Base-by-base conservation (phyloP, 306 rosid species). In the Quercus ilex region DNA sequence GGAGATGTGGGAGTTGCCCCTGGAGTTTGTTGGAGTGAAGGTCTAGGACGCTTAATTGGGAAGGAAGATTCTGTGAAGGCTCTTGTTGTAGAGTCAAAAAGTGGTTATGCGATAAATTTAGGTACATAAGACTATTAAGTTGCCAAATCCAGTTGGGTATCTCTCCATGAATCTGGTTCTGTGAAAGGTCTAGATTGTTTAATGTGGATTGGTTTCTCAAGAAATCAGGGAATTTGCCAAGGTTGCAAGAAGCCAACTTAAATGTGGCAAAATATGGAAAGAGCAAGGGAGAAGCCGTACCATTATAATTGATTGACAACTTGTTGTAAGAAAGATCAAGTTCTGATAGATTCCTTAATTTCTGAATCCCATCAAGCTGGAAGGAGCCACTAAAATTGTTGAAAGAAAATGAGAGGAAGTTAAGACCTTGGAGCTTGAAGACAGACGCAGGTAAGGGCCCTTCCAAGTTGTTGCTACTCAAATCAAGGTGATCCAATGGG, bases 111-210 rank as follows among this genome's bases (percentile, higher is more conserved):
- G 97, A 90, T 25, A 92, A 83, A 70, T 92, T 88, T 52, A 90
- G 30, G 4, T 62, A 21, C 1, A 0, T 3, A 59, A 25, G 18
- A 25, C 0, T 3, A 12, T 1, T 1, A 60, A 0, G 52, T n/a
- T 15, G 8, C 91, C 90, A 90, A 62, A 88, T 68, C 94, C 92
- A 88, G 3, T 5, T 57, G 25, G 94, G 94, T 12, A 90, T 57
- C n/a, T 70, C 25, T 9, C 87, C 93, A 18, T 0, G 1, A 67
- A 92, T 87, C 7, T 30, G 63, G 65, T 92, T 92, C 3, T 18
- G 0, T 0, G 94, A 87, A 62, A 88, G 94, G 81, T 92, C 93
- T 70, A 92, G 74, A 74, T 0, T 0, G 2, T 0, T 0, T 43
- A 90, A 69, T 18, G 0, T 10, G 2, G 90, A 55, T 43, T 76